Base-by-base conservation (phyloP, 1,284 basidiomycete genomes). In the Cutaneotrichosporon spelunceum region DNA sequence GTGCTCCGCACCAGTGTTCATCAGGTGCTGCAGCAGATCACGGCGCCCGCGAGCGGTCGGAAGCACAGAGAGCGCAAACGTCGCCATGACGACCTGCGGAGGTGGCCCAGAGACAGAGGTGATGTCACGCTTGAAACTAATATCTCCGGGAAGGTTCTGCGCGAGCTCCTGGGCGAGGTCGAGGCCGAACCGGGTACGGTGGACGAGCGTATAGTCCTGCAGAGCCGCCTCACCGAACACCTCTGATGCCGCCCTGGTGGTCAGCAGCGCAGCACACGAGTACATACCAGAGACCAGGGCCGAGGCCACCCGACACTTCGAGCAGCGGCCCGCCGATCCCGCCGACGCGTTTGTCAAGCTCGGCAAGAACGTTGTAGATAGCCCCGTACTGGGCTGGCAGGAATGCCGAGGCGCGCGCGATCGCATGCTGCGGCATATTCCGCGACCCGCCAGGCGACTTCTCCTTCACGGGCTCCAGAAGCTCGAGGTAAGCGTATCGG, bases 1-100 rank as follows among this genome's bases (percentile, higher is more conserved):
- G 53, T 72, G 69, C n/a, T 71, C 65, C 1, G 70, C 57, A 16
- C 55, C 53, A 26, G 68, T 60, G 24, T 64, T 45, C 23, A 72
- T 60, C 30, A 67, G 67, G 57, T 65, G 59, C 44, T 60, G 58
- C 55, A 69, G 65, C 63, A 70, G 67, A 36, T 61, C 58, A 21
- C 60, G 57, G 53, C 89, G 85, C 6, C 86, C 83, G 9, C 84
- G 69, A 47, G 85, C 78, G 11, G 83, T 87, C 2, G 86, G 81
- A 16, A 93, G 81, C 8, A 88, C 85, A 16, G 89, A 87, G 1
- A 99, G 81, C 70, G 87, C 83, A 79, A 95, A 98, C 0, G 94
- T 89, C 23, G 90, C 91, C 34, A 99, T 75, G 0, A 89, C 91
- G 39, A 97, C 75, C 44, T 84, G 70, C 3, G 63, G 63, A 30